A percentile compares a stretch with the other conserved stretches of the same genome.
Conservation (phyloP, 83 land plant genomes). For the Picea engelmannii region DNA sequence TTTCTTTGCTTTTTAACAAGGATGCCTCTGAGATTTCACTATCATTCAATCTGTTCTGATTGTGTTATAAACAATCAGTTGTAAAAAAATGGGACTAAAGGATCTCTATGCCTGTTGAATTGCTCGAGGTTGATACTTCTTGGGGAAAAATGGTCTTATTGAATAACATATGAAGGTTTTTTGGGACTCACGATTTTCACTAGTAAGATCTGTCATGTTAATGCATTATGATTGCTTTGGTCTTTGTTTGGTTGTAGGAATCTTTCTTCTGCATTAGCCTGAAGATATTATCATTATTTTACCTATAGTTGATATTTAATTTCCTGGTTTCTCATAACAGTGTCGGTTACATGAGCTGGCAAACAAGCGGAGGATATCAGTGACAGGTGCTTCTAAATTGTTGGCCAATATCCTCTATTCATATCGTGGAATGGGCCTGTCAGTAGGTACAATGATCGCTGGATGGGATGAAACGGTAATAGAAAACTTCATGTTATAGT, state of each 20-base stretch:
- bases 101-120: too few relatives aligned
- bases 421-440: slow-evolving; percentile 97
- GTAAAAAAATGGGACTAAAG: too few relatives aligned
- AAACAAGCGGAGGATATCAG: slow-evolving; percentile 94
- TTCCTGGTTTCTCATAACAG: slow-evolving; percentile 28
- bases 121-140: too few relatives aligned
- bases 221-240: neutral
- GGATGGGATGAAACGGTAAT: slow-evolving; percentile 98
- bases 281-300: neutral
- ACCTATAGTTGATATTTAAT: too few relatives aligned
- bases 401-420: slow-evolving; percentile 93
- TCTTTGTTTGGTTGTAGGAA: neutral
- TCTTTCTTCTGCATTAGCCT: neutral
- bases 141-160: too few relatives aligned
- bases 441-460: slow-evolving; percentile 99
- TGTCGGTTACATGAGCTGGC: slow-evolving; percentile 96
- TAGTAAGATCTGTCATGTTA: neutral
- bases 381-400: slow-evolving; percentile 94
- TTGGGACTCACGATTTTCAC: too few relatives aligned
- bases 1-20: too few relatives aligned
- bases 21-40: too few relatives aligned
- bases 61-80: too few relatives aligned
- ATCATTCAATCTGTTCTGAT: too few relatives aligned
- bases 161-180: too few relatives aligned
- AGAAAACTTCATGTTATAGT: neutral